Percentiles rank a stretch among this genome's conserved stretches.
Conservation (phyloP, 2,329 filamentous ascomycete genomes). For the Penicillium sp. region DNA sequence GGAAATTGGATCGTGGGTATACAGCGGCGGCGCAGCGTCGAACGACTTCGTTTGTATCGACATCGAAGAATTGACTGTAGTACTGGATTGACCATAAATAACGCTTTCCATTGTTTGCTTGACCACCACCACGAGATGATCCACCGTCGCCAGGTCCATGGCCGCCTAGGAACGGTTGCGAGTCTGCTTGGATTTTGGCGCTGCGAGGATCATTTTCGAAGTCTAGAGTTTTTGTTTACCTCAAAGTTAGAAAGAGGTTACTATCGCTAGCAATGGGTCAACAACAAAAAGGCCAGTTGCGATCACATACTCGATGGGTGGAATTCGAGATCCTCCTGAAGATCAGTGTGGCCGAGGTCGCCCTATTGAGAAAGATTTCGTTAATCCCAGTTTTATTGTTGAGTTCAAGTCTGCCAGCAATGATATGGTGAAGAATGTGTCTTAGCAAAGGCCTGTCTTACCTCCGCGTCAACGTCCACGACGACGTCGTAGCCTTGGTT, state of each 20-base stretch:
- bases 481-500: conserved; percentile 94
- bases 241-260: background rate
- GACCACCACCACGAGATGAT: conserved; percentile 30
- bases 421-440: background rate
- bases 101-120: conserved; percentile 58
- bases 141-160: conserved; percentile 41
- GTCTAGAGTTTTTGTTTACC: conserved; percentile 40
- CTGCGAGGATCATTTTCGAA: conserved; percentile 61
- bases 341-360: conserved; percentile 94
- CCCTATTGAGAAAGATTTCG: conserved; percentile 54
- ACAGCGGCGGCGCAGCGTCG: conserved; percentile 83
- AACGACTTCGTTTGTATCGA: conserved; percentile 87
- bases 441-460: conserved; percentile 38
- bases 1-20: conserved; percentile 88
- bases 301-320: conserved; percentile 69
- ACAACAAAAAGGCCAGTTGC: background rate
- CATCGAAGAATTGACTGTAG: conserved; percentile 98
- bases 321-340: conserved; percentile 98
- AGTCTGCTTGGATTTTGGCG: conserved; percentile 46
- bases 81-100: conserved; percentile 90
- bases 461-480: conserved; percentile 95
- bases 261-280: background rate
- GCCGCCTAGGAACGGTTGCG: conserved; percentile 49
- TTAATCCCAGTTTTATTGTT: background rate
- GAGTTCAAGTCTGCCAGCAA: background rate